These are phyloP conservation scores for Lagenaria siceraria DNA, from an alignment of 306 rosid species.

Conservation along the genomic window DNA sequence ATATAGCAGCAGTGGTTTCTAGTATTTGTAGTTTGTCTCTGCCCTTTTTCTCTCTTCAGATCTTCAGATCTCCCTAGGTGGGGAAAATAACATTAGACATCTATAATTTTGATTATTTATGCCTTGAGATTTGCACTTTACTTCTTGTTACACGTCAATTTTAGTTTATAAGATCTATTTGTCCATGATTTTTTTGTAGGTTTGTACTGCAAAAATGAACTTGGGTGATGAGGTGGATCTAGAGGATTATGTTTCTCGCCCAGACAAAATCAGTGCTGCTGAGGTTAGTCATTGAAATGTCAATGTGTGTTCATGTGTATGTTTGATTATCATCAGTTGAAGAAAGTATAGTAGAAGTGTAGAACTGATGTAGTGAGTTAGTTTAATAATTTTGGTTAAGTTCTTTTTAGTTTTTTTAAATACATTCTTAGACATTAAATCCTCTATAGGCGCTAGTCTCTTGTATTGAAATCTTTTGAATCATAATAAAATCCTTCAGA, in stretches of 20 bases:
- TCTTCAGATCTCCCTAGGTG: neutral
- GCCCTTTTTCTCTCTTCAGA: neutral
- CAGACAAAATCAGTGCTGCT: constrained; percentile 98
- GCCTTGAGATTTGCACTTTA: neutral
- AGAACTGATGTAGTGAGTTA: neutral
- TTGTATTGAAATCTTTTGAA: no score
- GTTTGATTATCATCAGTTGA: neutral
- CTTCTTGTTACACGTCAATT: neutral
- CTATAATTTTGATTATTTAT: neutral
- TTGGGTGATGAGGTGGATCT: constrained; percentile 92
- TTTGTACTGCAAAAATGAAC: constrained; percentile 98
- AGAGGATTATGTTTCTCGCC: constrained; percentile 98
- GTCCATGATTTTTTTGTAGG: constrained; percentile 29
- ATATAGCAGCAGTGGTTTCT: neutral
- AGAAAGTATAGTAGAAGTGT: neutral
- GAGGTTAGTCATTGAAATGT: constrained; percentile 52
- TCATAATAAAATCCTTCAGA: neutral
- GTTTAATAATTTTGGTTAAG: neutral
- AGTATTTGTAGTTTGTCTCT: neutral
- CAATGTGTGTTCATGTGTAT: neutral
- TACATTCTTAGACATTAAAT: neutral
- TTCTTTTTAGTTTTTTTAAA: no score
- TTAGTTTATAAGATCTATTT: neutral
- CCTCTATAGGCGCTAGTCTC: neutral
- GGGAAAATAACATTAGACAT: neutral